Percentiles rank a stretch among this genome's conserved stretches.
These are phyloP conservation scores for Cutaneotrichosporon arboriforme DNA, from an alignment of 1,284 basidiomycete genomes.

Conservation along the genomic window DNA sequence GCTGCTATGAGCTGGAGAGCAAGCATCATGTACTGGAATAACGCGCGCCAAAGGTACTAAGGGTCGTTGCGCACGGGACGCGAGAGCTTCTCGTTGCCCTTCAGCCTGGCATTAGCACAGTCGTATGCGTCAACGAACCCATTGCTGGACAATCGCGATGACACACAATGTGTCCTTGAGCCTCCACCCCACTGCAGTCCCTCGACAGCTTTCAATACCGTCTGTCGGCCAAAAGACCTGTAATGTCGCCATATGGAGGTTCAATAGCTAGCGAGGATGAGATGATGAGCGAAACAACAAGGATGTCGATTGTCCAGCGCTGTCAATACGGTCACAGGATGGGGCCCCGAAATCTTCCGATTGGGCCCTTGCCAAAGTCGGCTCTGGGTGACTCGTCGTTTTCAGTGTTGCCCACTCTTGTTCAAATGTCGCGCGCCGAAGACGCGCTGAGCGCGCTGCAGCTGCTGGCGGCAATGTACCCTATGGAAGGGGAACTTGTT, in stretches of 20 bases:
- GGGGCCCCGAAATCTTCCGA: no score
- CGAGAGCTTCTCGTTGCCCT: not conserved
- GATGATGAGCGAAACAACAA: not conserved
- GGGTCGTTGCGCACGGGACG: no score
- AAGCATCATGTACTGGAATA: no score
- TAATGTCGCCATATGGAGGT: conserved; percentile 3
- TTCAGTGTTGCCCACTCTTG: not conserved
- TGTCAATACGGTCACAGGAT: no score
- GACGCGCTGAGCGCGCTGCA: conserved; percentile 24
- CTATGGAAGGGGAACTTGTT: conserved; percentile 30
- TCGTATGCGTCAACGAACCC: no score
- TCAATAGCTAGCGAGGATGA: not conserved
- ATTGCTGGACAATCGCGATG: conserved; percentile 20
- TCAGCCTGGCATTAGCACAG: no score
- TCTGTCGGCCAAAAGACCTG: conserved; percentile 34
- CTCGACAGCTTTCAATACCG: conserved; percentile 8
- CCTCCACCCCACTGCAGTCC: conserved; percentile 30
- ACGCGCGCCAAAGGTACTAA: no score
- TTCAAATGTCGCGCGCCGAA: no score
- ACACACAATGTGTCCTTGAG: conserved; percentile 21
- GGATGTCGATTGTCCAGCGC: no score
- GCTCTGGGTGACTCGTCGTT: no score
- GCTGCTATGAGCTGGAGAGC: no score
- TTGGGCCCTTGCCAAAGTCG: no score
- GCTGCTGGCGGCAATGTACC: conserved; percentile 43